phyloP scores from a whole-genome alignment of 1,284 basidiomycete species.

The Thelephora terrestris region DNA sequence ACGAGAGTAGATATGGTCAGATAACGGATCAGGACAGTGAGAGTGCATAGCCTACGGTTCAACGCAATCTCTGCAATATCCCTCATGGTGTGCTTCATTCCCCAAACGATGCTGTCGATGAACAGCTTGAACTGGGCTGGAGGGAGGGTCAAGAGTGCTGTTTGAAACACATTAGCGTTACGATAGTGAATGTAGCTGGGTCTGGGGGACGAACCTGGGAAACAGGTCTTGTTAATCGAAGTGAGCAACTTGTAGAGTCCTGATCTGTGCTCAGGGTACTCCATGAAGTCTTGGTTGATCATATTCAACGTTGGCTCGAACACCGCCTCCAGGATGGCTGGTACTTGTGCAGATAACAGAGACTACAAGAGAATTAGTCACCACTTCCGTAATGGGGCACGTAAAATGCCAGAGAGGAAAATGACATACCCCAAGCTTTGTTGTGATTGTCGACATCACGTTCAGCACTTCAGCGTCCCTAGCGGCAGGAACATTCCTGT shows the following conservation, averaged over 20 bases:
- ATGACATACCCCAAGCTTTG: constrained; percentile 66
- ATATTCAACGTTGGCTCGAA: constrained; percentile 97
- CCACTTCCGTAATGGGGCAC: background rate
- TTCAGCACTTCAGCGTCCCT: constrained; percentile 97
- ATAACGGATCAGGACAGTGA: constrained; percentile 4
- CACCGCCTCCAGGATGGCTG: constrained; percentile 91
- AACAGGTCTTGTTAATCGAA: constrained; percentile 91
- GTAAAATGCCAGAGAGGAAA: background rate
- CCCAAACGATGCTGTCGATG: constrained; percentile 99
- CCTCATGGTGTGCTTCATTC: constrained; percentile 99
- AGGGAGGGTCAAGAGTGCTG: constrained; percentile 80
- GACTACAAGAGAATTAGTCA: constrained; percentile 30
- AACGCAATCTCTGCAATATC: constrained; percentile 96
- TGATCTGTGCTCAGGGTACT: constrained; percentile 95
- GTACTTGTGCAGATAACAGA: constrained; percentile 90
- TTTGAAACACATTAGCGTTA: constrained; percentile 8
- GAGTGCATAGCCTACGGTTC: constrained; percentile 42
- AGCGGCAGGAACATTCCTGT: constrained; percentile 87
- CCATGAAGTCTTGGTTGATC: constrained; percentile 99
- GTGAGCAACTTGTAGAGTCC: constrained; percentile 97
- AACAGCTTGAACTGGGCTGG: constrained; percentile 95
- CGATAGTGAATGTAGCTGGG: constrained; percentile 2
- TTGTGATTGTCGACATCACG: constrained; percentile 96
- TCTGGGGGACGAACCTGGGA: constrained; percentile 59
- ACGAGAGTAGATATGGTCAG: constrained; percentile 11